Percentiles rank a stretch among this genome's conserved stretches.
Conservation (phyloP, 2,329 filamentous ascomycete species). For the Aspergillus chevalieri region DNA sequence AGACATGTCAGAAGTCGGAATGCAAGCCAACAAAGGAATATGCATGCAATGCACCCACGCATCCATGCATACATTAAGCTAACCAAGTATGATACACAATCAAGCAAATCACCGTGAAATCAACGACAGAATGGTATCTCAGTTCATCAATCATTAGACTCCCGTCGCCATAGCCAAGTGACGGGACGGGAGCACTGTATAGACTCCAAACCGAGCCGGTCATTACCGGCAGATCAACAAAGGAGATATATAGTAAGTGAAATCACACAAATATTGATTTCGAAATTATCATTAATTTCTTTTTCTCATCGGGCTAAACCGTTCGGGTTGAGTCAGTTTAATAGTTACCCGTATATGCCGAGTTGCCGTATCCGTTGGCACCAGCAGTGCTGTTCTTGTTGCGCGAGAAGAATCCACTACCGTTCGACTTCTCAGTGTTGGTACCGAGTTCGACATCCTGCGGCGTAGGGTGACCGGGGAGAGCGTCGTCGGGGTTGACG, state of each 20-base stretch:
- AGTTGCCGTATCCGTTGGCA: conserved; percentile 24
- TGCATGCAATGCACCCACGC: too few species aligned
- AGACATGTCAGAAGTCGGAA: too few species aligned
- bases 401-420: conserved; percentile 16
- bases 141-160: conserved; percentile 2
- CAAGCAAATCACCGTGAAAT: too few species aligned
- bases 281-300: neutral
- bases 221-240: too few species aligned
- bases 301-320: too few species aligned
- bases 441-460: conserved; percentile 29
- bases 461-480: conserved; percentile 36
- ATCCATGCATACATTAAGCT: too few species aligned
- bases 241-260: neutral
- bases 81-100: too few species aligned
- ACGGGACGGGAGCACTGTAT: too few species aligned
- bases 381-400: conserved; percentile 15
- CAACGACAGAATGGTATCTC: too few species aligned
- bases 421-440: conserved; percentile 11
- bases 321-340: conserved; percentile 5
- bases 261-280: neutral
- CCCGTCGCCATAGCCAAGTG: too few species aligned
- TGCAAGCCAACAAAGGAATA: too few species aligned
- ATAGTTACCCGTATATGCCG: conserved; percentile 27
- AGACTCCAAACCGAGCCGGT: too few species aligned
- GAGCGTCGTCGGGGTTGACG: conserved; percentile 22